A percentile compares a stretch with the other conserved stretches of the same genome.
Evolutionary conservation across 2,329 filamentous ascomycete genomes (phyloP).

Genomic region (Alternaria triticimaculans): DNA sequence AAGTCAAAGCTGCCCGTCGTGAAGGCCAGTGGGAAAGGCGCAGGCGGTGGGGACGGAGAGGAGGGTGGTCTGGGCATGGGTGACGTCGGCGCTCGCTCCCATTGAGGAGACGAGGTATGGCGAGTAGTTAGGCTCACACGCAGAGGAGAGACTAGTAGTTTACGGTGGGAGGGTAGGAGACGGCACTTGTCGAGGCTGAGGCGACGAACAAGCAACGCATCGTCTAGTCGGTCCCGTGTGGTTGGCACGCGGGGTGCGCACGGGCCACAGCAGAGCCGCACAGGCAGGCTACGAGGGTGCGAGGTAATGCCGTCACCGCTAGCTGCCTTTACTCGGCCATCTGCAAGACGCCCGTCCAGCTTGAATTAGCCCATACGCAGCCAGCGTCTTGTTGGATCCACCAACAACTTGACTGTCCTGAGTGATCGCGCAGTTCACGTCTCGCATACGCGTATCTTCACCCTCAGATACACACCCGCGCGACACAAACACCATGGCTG

Average conservation of each 20-base stretch:
- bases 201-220: background rate
- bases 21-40: constrained; percentile 33
- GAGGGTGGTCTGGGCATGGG: constrained; percentile 40
- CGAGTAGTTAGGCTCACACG: background rate
- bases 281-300: background rate
- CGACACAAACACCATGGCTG: constrained; percentile 25
- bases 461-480: background rate
- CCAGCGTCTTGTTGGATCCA: background rate
- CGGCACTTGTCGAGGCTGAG: constrained; percentile 1
- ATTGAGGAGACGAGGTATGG: constrained; percentile 9
- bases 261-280: background rate
- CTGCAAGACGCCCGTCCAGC: background rate
- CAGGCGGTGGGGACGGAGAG: constrained; percentile 36
- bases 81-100: constrained; percentile 30
- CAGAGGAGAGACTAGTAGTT: background rate
- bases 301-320: constrained; percentile 12
- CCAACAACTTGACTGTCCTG: background rate
- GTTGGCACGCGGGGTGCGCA: background rate
- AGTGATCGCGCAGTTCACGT: background rate
- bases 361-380: background rate
- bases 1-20: constrained; percentile 54
- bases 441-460: background rate
- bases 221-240: background rate
- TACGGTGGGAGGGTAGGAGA: background rate
- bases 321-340: constrained; percentile 1